A percentile compares a stretch with the other conserved stretches of the same genome.
Evolutionary conservation across 192 early-diverging fungal species (phyloP).

Genomic region (Entomortierella lignicola): DNA sequence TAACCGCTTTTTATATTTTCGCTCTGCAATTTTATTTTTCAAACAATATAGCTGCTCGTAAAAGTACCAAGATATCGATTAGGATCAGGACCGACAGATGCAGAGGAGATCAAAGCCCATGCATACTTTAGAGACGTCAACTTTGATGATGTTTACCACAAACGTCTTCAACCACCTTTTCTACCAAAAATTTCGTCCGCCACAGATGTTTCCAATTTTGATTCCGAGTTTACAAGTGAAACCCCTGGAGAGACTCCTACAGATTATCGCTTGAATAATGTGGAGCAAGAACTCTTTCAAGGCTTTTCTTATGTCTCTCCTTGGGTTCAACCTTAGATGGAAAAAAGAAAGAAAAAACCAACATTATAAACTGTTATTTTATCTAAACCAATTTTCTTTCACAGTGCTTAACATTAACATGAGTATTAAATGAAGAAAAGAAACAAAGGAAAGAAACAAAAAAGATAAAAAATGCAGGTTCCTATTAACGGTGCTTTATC

Average conservation of each 20-base stretch:
- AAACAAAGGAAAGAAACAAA: too few species aligned
- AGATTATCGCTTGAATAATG: conserved; percentile 38
- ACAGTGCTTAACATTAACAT: too few species aligned
- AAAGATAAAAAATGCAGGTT: too few species aligned
- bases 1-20: too few species aligned
- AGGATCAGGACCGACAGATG: conserved; percentile 67
- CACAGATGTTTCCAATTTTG: conserved; percentile 70
- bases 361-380: too few species aligned
- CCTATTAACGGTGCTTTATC: too few species aligned
- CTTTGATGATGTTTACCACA: conserved; percentile 83
- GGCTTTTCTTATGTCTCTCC: conserved; percentile 51
- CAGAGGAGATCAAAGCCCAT: conserved; percentile 79
- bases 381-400: too few species aligned
- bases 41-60: conserved; percentile 55
- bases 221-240: conserved; percentile 66
- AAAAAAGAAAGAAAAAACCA: too few species aligned
- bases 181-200: conserved; percentile 69
- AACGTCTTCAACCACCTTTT: conserved; percentile 74
- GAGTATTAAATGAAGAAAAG: too few species aligned
- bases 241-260: conserved; percentile 53
- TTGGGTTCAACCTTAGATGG: conserved; percentile 18
- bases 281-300: conserved; percentile 51
- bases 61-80: conserved; percentile 72
- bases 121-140: conserved; percentile 80
- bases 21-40: too few species aligned